Evolutionary conservation across 805 yeast genomes (phyloP).

Genomic region (Pichia paraexigua): DNA sequence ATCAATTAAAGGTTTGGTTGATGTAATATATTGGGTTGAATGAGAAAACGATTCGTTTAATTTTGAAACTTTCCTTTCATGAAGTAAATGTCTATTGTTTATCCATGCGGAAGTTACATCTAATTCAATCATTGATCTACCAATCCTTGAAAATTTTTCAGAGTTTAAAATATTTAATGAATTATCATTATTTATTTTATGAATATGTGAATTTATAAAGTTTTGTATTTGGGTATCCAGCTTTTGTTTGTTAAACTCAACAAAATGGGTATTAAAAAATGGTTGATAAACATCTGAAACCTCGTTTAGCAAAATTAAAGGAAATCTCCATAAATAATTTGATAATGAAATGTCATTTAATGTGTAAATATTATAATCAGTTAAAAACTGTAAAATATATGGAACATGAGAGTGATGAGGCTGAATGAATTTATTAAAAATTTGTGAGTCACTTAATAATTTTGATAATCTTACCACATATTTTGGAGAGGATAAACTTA

Average conservation of each 20-base stretch:
- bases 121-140: constrained; percentile 59
- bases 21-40: constrained; percentile 26
- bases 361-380: constrained; percentile 79
- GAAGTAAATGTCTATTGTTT: constrained; percentile 40
- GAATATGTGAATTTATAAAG: constrained; percentile 23
- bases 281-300: constrained; percentile 12
- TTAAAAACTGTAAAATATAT: constrained; percentile 61
- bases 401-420: constrained; percentile 81
- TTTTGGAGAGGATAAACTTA: constrained; percentile 57
- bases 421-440: constrained; percentile 33
- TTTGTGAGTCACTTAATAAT: constrained; percentile 38
- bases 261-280: constrained; percentile 19
- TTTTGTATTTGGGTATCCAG: constrained; percentile 27
- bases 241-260: constrained; percentile 19
- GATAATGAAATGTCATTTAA: constrained; percentile 64
- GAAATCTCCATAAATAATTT: constrained; percentile 47
- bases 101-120: constrained; percentile 62
- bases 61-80: constrained; percentile 39
- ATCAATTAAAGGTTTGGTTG: constrained; percentile 50
- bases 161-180: constrained; percentile 24
- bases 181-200: constrained; percentile 1
- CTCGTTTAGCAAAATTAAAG: constrained; percentile 27
- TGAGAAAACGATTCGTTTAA: constrained; percentile 13
- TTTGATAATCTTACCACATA: constrained; percentile 45
- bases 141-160: constrained; percentile 41